A percentile compares a stretch with the other conserved stretches of the same genome.
phyloP scores from a whole-genome alignment of 2,329 filamentous ascomycete genomes.

The Niveomyces coronatus region DNA sequence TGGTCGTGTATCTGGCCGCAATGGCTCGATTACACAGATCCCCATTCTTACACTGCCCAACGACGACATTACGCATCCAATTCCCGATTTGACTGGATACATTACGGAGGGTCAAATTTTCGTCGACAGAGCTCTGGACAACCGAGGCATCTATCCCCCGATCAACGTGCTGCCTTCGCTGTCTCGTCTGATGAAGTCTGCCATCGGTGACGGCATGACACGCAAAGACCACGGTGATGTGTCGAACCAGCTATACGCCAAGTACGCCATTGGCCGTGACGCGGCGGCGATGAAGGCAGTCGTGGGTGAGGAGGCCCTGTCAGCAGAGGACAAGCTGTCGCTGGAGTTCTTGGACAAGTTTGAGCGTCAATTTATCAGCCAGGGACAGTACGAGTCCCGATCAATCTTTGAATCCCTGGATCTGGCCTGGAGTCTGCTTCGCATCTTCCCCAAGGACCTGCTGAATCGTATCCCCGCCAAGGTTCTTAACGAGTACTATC shows the following conservation, averaged over 20 bases:
- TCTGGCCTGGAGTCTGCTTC: constrained; percentile 88
- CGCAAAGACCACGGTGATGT: constrained; percentile 96
- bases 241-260: constrained; percentile 98
- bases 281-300: constrained; percentile 99
- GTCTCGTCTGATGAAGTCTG: constrained; percentile 99
- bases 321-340: constrained; percentile 91
- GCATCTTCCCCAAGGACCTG: constrained; percentile 96
- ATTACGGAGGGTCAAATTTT: constrained; percentile 99
- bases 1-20: constrained; percentile 91
- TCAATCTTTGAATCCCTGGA: constrained; percentile 91
- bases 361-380: constrained; percentile 86
- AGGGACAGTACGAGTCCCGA: constrained; percentile 86
- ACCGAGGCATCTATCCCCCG: constrained; percentile 96
- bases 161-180: constrained; percentile 98
- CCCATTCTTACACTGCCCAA: constrained; percentile 99
- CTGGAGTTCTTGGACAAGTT: constrained; percentile 98
- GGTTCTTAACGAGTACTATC: constrained; percentile 74
- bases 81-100: constrained; percentile 96
- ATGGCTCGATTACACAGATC: constrained; percentile 98
- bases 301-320: constrained; percentile 94
- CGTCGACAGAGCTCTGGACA: constrained; percentile 84
- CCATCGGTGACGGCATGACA: constrained; percentile 94
- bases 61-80: constrained; percentile 98
- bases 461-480: constrained; percentile 90
- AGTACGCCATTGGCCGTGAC: constrained; percentile 98